A percentile compares a stretch with the other conserved stretches of the same genome.
phyloP scores from a whole-genome alignment of 208 protist species.

The Herpetomonas muscarum region DNA sequence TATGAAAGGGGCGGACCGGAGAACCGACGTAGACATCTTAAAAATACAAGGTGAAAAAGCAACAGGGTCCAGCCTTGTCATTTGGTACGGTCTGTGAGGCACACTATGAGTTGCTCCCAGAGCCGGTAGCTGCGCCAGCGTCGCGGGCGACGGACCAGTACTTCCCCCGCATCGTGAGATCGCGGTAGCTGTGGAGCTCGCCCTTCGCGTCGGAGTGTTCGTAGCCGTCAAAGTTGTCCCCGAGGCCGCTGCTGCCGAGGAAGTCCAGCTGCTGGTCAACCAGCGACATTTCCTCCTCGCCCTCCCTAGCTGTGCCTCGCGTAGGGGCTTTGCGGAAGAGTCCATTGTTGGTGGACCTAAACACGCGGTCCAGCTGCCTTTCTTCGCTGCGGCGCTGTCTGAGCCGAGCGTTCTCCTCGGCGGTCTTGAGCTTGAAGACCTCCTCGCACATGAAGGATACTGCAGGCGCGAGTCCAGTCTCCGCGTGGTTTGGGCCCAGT shows the following conservation, averaged over 20 bases:
- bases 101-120: no score
- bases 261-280: constrained; percentile 83
- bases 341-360: constrained; percentile 68
- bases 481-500: constrained; percentile 41
- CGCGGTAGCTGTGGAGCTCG: constrained; percentile 69
- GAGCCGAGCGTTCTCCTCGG: constrained; percentile 28
- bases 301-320: not conserved
- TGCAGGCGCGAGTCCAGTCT: constrained; percentile 54
- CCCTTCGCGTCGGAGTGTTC: constrained; percentile 51
- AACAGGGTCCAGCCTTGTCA: no score
- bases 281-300: constrained; percentile 29
- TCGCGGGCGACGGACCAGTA: constrained; percentile 69
- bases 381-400: constrained; percentile 26
- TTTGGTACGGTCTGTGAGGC: no score
- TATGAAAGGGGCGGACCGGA: no score
- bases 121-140: constrained; percentile 41
- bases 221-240: constrained; percentile 63
- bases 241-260: constrained; percentile 55
- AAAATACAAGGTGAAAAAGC: no score
- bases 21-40: no score
- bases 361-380: constrained; percentile 53
- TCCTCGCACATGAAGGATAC: constrained; percentile 61
- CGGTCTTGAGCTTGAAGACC: constrained; percentile 59
- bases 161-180: constrained; percentile 83
- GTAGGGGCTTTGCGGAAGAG: constrained; percentile 22